These are phyloP conservation scores for Colletotrichum sp. DNA, from an alignment of 2,329 filamentous ascomycete species.

Conservation along the genomic window DNA sequence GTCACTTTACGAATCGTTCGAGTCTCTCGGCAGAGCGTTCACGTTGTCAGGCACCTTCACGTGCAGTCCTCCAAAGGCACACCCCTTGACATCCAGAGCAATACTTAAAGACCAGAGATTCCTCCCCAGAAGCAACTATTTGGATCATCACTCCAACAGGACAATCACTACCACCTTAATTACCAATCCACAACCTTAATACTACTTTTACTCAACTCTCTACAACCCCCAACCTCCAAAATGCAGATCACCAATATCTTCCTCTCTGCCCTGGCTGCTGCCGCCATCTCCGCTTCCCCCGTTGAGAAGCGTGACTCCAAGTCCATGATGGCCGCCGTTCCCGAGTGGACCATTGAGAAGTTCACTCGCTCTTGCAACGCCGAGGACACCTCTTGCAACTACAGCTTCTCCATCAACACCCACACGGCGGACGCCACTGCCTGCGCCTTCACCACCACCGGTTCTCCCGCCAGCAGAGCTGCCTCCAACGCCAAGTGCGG, in stretches of 20 bases:
- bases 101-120: neutral
- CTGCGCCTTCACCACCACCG: constrained; percentile 45
- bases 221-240: constrained; percentile 24
- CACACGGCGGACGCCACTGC: constrained; percentile 29
- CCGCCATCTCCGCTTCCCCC: constrained; percentile 18
- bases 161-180: neutral
- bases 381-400: constrained; percentile 44
- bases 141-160: neutral
- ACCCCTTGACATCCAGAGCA: neutral
- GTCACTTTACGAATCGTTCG: neutral
- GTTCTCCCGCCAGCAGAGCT: constrained; percentile 40
- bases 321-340: constrained; percentile 42
- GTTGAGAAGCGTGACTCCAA: constrained; percentile 24
- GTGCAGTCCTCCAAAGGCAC: neutral
- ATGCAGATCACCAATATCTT: constrained; percentile 50
- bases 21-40: neutral
- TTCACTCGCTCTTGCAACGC: constrained; percentile 44
- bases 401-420: constrained; percentile 48
- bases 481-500: constrained; percentile 50
- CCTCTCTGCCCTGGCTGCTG: constrained; percentile 38
- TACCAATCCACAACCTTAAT: neutral
- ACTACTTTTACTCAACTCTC: neutral
- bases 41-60: neutral
- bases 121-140: neutral
- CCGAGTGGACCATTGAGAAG: constrained; percentile 47